phyloP scores from a whole-genome alignment of 306 rosid species.

The Alnus rubra region DNA sequence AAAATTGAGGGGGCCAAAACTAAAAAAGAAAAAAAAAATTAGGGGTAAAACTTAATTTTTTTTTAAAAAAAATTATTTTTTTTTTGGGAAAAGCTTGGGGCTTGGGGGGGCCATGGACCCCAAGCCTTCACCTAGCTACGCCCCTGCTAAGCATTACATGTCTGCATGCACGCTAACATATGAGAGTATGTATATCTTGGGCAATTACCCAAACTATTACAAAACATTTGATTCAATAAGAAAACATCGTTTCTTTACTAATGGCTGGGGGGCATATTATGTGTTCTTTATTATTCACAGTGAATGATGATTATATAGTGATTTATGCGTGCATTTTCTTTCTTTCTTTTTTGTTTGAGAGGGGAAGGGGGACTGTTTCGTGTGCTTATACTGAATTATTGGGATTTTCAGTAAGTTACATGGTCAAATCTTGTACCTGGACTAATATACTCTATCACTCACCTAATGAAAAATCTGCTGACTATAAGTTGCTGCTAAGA shows the following conservation, averaged over 20 bases:
- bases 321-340: neutral
- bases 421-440: neutral
- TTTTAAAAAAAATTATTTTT: too few relatives aligned
- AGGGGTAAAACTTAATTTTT: too few relatives aligned
- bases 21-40: too few relatives aligned
- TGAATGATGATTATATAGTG: neutral
- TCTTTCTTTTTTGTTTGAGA: neutral
- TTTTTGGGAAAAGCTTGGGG: too few relatives aligned
- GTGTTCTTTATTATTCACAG: neutral
- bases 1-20: too few relatives aligned
- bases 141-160: neutral
- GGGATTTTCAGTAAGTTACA: neutral
- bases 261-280: neutral
- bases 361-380: neutral
- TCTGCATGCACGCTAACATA: neutral
- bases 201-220: neutral
- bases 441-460: neutral
- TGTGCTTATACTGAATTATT: neutral
- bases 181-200: neutral
- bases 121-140: too few relatives aligned
- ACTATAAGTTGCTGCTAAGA: conserved; percentile 57
- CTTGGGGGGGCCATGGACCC: too few relatives aligned
- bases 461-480: conserved; percentile 30
- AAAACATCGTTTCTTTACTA: neutral
- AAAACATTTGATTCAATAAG: neutral